Evolutionary conservation across 1,284 basidiomycete species (phyloP), one percentile per base, ranked within the genome.

Genomic region (Ceratobasidium sp.): DNA sequence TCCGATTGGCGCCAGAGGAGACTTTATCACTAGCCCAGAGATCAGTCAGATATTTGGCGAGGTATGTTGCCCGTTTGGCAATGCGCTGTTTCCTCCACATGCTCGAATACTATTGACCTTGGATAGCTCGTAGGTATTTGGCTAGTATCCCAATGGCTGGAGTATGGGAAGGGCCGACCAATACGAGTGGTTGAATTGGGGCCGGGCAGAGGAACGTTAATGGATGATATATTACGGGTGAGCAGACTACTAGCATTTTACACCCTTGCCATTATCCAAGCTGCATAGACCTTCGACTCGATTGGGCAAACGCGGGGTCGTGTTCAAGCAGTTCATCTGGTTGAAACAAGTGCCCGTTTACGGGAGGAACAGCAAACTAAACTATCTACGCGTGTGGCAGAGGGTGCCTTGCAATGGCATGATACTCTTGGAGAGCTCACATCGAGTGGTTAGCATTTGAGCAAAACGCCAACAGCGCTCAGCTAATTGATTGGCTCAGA

Each of bases 11-110:
- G 82, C 90, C 0, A 88, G 89, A 49, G 98, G 98, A 2, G 98
- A 99, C 86, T 99, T 99, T 83, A 94, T 96, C 55, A 99, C 98
- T 0, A 96, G 94, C 80, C 98, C 98, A 1, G 98, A 99, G 84
- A 98, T 99, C 76, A 95, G 92, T 82, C 97, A 99, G 84, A 91
- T 96, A 0, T 99, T 99, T 85, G 98, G 98, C 80, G 97, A 99
- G 91, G 96, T 97, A 83, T 79, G 89, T 49, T 75, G 55, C 68
- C 58, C 51, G 66, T 44, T 39, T 77, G 23, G 66, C 75, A 71
- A 15, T 60, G 68, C 67, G 71, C 68, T 77, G 18, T 1, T 44
- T 1, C 42, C 42, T 18, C 18, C 81, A 81, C 86, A 83, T 86
- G 89, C 84, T 83, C 88, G 82, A 84, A 80, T 81, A 66, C 13